Base-by-base conservation (phyloP, 805 yeast genomes). In the Allodekkera sacchari region DNA sequence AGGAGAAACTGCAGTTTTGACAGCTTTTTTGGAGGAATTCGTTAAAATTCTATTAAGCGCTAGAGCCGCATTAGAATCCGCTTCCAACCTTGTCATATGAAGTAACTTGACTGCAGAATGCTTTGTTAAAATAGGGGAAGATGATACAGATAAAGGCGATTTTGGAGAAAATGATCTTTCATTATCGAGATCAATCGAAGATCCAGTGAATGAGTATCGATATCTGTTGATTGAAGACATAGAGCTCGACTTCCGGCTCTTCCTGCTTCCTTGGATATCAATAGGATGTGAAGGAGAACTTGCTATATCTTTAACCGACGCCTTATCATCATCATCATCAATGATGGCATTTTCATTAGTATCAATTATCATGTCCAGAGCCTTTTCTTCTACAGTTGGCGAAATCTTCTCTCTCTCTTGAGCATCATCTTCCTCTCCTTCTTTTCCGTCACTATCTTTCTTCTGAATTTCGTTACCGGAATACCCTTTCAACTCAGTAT, bases 131-230 rank as follows among this genome's bases (percentile, higher is more conserved):
- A 39, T 21, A 17, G 45, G 42, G 8, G 50, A 43, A 7, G 38
- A 30, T 7, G 48, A 35, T 13, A 39, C 23, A 6, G 41, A 35
- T 13, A 34, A 3, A 9, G 35, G 27, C 3, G 47, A 38, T n/a
- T 32, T 28, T 7, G 53, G 48, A 1, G 54, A 43, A 18, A 39
- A 39, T 6, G 45, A 36, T 27, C 48, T 55, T 40, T 59, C 64
- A 34, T 59, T 55, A 36, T 59, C 64, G 28, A 52, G 50, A 34
- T 57, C 63, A 1, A 53, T 49, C 8, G 52, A 42, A 7, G 52
- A 40, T 3, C 59, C 63, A 4, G 51, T 48, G 34, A 56, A 56
- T 5, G 63, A 53, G 32, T 41, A 51, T 12, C 48, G 37, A 36
- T 40, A 50, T 12, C 34, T 37, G 13, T 43, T 22, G 27, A 36